Evolutionary conservation across 2,329 filamentous ascomycete genomes (phyloP).

Genomic region (Microsporum ferrugineum): DNA sequence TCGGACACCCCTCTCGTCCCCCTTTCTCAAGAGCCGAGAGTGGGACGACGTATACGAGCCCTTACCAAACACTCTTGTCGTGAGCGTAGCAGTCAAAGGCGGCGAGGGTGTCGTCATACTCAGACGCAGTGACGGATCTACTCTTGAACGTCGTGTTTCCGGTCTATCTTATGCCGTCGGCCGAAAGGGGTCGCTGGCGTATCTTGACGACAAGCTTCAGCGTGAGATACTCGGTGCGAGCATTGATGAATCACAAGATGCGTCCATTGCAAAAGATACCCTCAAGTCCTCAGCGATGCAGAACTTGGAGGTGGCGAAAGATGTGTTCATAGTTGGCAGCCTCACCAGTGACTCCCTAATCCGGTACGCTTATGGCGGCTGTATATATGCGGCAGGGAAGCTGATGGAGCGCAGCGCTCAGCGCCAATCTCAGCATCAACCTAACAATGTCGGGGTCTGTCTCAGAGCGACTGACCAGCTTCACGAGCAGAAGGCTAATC

Average conservation of each 20-base stretch:
- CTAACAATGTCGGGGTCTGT: neutral
- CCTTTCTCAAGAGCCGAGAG: conserved; percentile 38
- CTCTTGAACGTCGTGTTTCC: conserved; percentile 37
- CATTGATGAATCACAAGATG: conserved; percentile 13
- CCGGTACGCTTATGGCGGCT: conserved; percentile 48
- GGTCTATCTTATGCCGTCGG: conserved; percentile 47
- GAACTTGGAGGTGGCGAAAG: conserved; percentile 42
- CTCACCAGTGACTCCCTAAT: conserved; percentile 51
- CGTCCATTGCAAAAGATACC: conserved; percentile 41
- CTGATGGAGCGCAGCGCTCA: conserved; percentile 26
- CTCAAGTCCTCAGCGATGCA: conserved; percentile 42
- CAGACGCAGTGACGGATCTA: conserved; percentile 31
- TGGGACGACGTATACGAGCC: conserved; percentile 46
- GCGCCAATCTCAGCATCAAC: neutral
- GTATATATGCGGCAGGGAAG: conserved; percentile 45
- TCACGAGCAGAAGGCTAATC: neutral
- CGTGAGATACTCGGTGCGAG: conserved; percentile 35
- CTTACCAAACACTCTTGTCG: conserved; percentile 42
- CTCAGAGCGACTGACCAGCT: too few relatives aligned
- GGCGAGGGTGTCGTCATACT: conserved; percentile 34
- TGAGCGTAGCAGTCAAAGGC: conserved; percentile 25
- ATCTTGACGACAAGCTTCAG: conserved; percentile 38
- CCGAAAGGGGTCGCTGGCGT: conserved; percentile 43
- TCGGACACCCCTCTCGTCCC: conserved; percentile 28
- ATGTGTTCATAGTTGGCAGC: conserved; percentile 48